These are phyloP conservation scores for Yamadazyma sp. DNA, from an alignment of 1,139 yeast species.

Conservation along the genomic window DNA sequence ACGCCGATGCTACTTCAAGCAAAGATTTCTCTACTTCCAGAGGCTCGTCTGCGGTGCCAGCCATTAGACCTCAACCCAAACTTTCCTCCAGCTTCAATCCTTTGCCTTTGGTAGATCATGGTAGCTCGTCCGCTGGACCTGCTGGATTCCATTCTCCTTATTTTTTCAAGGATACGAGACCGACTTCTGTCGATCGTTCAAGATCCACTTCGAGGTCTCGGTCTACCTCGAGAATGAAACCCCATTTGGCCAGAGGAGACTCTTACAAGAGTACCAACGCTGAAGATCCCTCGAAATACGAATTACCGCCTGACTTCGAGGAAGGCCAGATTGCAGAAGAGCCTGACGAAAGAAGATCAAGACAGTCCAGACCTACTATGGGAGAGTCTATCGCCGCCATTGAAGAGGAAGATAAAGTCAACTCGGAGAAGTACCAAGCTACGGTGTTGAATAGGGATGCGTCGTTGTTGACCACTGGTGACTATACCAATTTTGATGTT, in stretches of 20 bases:
- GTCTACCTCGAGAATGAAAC: slow-evolving; percentile 34
- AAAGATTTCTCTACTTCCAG: too few relatives aligned
- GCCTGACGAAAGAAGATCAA: slow-evolving; percentile 38
- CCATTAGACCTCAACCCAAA: not conserved
- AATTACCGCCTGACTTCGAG: slow-evolving; percentile 43
- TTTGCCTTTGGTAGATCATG: slow-evolving; percentile 12
- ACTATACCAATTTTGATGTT: slow-evolving; percentile 49
- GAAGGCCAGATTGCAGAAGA: slow-evolving; percentile 20
- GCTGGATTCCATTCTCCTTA: slow-evolving; percentile 45
- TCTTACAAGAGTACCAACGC: slow-evolving; percentile 53
- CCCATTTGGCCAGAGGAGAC: slow-evolving; percentile 68
- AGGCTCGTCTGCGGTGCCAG: not conserved
- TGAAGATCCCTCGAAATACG: slow-evolving; percentile 43
- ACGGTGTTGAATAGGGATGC: slow-evolving; percentile 33
- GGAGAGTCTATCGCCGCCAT: slow-evolving; percentile 51
- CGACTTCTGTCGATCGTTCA: slow-evolving; percentile 29
- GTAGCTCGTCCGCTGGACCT: slow-evolving; percentile 10
- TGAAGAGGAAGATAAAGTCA: slow-evolving; percentile 28
- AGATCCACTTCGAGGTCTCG: slow-evolving; percentile 30
- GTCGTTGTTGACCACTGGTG: slow-evolving; percentile 50
- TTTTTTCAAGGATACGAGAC: slow-evolving; percentile 38
- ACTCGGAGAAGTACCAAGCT: slow-evolving; percentile 16
- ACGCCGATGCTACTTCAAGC: too few relatives aligned
- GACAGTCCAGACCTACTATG: slow-evolving; percentile 49
- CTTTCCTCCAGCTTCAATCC: slow-evolving; percentile 9